Conservation (phyloP, 345 rosid species). For the Acer campestre region DNA sequence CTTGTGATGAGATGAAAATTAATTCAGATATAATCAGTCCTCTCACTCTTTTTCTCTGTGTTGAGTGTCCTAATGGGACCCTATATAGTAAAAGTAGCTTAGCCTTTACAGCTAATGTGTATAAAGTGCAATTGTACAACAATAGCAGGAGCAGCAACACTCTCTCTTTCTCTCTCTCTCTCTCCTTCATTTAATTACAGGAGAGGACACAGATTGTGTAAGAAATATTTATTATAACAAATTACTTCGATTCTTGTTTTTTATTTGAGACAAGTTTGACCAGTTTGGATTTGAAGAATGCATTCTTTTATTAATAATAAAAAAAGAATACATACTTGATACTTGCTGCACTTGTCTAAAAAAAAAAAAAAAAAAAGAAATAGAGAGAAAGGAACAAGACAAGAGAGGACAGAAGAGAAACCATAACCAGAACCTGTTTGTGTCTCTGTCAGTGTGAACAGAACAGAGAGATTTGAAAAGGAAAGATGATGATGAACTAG, state of each 20-base stretch:
- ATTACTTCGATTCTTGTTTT: no score
- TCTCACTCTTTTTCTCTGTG: not conserved
- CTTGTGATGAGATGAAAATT: not conserved
- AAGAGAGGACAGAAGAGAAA: not conserved
- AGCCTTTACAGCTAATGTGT: constrained; percentile 13
- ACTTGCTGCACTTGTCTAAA: no score
- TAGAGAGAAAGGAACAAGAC: not conserved
- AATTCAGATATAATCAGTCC: not conserved
- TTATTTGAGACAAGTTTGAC: not conserved
- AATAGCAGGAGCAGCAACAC: not conserved
- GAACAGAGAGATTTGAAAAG: not conserved
- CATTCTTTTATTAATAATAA: not conserved
- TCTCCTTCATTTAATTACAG: not conserved
- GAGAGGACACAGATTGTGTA: not conserved
- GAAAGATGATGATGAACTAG: not conserved
- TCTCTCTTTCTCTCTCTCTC: not conserved
- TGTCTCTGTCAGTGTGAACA: not conserved
- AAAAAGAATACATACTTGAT: not conserved
- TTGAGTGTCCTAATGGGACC: not conserved
- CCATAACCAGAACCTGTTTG: not conserved
- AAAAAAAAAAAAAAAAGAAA: not conserved
- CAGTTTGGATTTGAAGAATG: not conserved
- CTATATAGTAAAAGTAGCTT: not conserved
- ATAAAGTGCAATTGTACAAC: constrained; percentile 7
- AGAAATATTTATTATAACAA: not conserved